Base-by-base conservation (phyloP, 257 asterid genomes). In the Pogostemon cablin region DNA sequence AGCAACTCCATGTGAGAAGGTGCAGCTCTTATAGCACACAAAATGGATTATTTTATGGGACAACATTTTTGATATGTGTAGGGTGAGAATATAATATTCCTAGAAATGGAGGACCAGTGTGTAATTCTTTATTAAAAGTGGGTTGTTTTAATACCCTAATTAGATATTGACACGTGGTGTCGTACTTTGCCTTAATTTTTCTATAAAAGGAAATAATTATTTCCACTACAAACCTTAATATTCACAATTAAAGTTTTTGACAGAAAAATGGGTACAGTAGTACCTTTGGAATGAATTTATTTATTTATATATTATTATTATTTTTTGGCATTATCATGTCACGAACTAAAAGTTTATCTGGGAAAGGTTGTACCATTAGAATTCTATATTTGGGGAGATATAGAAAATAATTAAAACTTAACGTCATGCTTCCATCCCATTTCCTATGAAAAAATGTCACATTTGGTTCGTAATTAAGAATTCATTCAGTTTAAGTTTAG, bases 121-220 rank as follows among this genome's bases (percentile, higher is more conserved):
- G 40, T 55, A n/a, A 55, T 54, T 54, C 38, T 54, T 54, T 55
- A 55, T 3, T 55, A 55, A 55, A 55, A 55, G 61, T 55, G 34
- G 57, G 50, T 46, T 9, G 48, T 43, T 43, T 5, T 43, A 46
- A 8, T 2, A n/a, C 50, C 64, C 64, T 9, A 58, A 58, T 58
- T 9, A 58, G 39, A 9, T 34, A 37, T 11, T 37, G 64, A 58
- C 64, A 8, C 64, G 64, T 58, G 64, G 44, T 2, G n/a, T 11
- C 64, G 44, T 58, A 35, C 44, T 10, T 58, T 37, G 35, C 64
- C 64, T 58, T 58, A 58, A 58, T 37, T 9, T 58, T 58, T 58
- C 64, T 58, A 58, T 58, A 58, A 58, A 37, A 7, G 64, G 64
- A 58, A 58, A 58, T 58, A 34, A 37, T 58, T 58, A 58, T 58